phyloP scores from a whole-genome alignment of 768 basidiomycete genomes.

The Kwoniella bestiolae region DNA sequence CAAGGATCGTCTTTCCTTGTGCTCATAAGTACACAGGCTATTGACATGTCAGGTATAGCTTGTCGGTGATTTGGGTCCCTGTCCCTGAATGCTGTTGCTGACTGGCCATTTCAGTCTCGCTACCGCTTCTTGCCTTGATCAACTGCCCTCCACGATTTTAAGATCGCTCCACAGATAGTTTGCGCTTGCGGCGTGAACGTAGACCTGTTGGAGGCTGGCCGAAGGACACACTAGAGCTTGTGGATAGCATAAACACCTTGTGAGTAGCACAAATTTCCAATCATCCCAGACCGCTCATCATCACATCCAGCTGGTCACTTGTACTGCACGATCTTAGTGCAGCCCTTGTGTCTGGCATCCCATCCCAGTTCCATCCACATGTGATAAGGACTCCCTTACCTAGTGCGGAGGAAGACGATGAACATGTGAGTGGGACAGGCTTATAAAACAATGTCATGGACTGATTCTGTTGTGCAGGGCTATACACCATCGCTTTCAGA shows the following conservation, averaged over 20 bases:
- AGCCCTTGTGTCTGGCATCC: not conserved
- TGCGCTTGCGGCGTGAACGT: not conserved
- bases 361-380: not conserved
- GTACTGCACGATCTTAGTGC: constrained; percentile 8
- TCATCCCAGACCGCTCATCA: too few relatives aligned
- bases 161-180: not conserved
- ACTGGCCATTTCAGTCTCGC: constrained; percentile 2
- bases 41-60: not conserved
- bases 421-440: not conserved
- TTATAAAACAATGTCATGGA: too few relatives aligned
- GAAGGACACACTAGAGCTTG: constrained; percentile 3
- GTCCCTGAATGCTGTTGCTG: not conserved
- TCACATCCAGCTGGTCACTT: constrained; percentile 9
- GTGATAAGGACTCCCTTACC: constrained; percentile 12
- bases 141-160: not conserved
- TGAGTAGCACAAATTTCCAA: not conserved
- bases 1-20: not conserved
- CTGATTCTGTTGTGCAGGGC: not conserved
- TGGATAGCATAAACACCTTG: constrained; percentile 22
- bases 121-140: constrained; percentile 3
- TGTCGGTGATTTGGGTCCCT: constrained; percentile 3
- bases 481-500: not conserved
- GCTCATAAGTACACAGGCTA: not conserved
- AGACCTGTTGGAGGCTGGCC: not conserved
- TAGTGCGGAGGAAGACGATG: constrained; percentile 3